phyloP scores from a whole-genome alignment of 73 alveolate genomes.

The Effrenium voratum region DNA sequence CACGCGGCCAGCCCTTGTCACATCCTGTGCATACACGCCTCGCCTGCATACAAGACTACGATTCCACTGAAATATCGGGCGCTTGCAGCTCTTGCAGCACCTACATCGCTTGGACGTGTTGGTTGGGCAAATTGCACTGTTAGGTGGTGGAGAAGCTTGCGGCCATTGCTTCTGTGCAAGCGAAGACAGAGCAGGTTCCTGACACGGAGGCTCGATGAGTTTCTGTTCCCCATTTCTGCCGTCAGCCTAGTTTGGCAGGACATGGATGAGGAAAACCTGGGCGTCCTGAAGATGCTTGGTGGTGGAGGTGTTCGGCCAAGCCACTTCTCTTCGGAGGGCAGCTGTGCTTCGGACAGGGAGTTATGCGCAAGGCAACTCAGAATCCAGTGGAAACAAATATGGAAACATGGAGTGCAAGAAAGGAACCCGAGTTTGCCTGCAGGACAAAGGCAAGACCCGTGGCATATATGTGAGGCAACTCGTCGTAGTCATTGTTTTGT shows the following conservation, averaged over 20 bases:
- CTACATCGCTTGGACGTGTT: too few species aligned
- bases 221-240: not conserved
- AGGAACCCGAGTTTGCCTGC: too few species aligned
- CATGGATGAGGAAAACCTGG: conserved; percentile 74
- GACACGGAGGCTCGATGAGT: conserved; percentile 4
- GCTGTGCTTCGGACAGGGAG: too few species aligned
- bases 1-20: too few species aligned
- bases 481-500: too few species aligned
- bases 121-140: too few species aligned
- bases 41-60: not conserved
- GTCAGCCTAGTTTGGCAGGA: conserved; percentile 1
- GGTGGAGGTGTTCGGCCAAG: not conserved
- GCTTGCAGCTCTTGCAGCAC: not conserved
- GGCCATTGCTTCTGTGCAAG: conserved; percentile 68
- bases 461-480: too few species aligned
- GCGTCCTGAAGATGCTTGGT: conserved; percentile 57
- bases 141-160: conserved; percentile 85
- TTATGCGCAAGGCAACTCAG: too few species aligned
- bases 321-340: not conserved
- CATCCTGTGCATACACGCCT: too few species aligned
- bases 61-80: not conserved
- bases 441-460: too few species aligned
- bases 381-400: too few species aligned
- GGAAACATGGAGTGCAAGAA: too few species aligned
- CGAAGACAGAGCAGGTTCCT: conserved; percentile 30